Evolutionary conservation across 2,329 filamentous ascomycete species (phyloP), one percentile per base, ranked within the genome.

Genomic region (Periconia sp.): DNA sequence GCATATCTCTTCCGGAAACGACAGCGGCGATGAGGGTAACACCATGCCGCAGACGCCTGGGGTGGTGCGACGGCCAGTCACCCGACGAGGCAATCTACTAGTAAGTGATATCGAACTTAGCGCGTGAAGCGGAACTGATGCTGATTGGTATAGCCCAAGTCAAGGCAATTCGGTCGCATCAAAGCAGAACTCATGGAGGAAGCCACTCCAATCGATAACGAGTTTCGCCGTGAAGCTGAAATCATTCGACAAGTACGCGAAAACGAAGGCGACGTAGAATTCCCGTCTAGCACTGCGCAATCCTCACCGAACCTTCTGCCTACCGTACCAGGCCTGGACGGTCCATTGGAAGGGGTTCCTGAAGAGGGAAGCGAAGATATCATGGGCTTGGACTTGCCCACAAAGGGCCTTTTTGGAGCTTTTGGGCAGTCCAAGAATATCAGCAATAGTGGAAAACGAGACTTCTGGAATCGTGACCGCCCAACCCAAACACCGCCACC

Each of bases 191-290:
- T 99, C 0, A 82, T 90, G 53, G 94, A 99, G 76, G 94, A 99
- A 76, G 84, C 85, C 15, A 86, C 92, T 0, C 94, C 94, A 0
- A 81, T 96, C 10, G 94, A 99, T 64, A 88, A 89, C 41, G 94
- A 99, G 73, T 86, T 91, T 53, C 87, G 90, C 49, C 88, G 92
- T 40, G 94, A 99, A 78, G 92, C 93, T 37, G 93, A 97, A 74
- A 94, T 97, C 6, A 91, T 99, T 58, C 90, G 91, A 47, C 94
- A 97, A 74, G 92, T 97, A 27, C 89, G 92, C 41, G 94, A 97
- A 72, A 93, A 88, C 63, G 92, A 97, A 65, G 82, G 87, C 58
- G 85, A 86, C 46, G 76, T 86, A 50, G 65, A 70, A 27, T 61
- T 61, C 66, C 78, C 82, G 14, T 82, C 63, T 62, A 78, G 77